These are phyloP conservation scores for Lepidium campestre DNA, from an alignment of 441 rosid species.

Conservation along the genomic window DNA sequence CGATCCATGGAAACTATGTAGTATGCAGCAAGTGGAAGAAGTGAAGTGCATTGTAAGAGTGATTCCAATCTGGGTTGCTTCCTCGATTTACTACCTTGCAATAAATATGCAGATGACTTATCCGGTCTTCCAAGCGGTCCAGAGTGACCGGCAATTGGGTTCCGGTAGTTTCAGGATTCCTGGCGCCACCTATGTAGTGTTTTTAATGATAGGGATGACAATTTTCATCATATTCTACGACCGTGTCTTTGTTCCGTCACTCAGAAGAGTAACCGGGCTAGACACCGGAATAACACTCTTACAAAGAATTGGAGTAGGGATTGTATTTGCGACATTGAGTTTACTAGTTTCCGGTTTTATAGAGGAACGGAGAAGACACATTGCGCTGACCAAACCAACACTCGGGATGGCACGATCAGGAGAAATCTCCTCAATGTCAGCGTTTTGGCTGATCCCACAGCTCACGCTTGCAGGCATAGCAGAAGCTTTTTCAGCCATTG, in stretches of 20 bases:
- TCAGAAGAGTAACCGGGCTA: slow-evolving; percentile 45
- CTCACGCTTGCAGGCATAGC: slow-evolving; percentile 54
- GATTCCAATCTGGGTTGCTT: slow-evolving; percentile 62
- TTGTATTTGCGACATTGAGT: slow-evolving; percentile 14
- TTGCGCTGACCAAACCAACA: slow-evolving; percentile 57
- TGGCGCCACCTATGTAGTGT: slow-evolving; percentile 62
- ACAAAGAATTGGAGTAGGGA: slow-evolving; percentile 69
- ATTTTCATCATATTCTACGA: slow-evolving; percentile 65
- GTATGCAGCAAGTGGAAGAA: slow-evolving; percentile 84
- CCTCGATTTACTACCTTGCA: slow-evolving; percentile 36
- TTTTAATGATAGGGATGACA: slow-evolving; percentile 56
- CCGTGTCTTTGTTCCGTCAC: slow-evolving; percentile 29
- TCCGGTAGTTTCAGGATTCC: slow-evolving; percentile 46
- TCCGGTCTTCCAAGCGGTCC: slow-evolving; percentile 70
- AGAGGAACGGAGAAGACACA: slow-evolving; percentile 45
- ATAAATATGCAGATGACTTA: slow-evolving; percentile 56
- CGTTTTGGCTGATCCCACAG: slow-evolving; percentile 65
- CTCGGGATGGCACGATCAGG: slow-evolving; percentile 63
- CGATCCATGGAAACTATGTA: slow-evolving; percentile 68
- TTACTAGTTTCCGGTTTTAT: slow-evolving; percentile 53
- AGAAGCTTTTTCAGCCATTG: slow-evolving; percentile 53
- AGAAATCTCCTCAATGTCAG: slow-evolving; percentile 72
- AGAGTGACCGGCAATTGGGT: slow-evolving; percentile 54
- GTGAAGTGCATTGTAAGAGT: slow-evolving; percentile 66
- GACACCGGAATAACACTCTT: slow-evolving; percentile 66